phyloP scores from a whole-genome alignment of 192 early-diverging fungal species.

The Diversispora epigaea region DNA sequence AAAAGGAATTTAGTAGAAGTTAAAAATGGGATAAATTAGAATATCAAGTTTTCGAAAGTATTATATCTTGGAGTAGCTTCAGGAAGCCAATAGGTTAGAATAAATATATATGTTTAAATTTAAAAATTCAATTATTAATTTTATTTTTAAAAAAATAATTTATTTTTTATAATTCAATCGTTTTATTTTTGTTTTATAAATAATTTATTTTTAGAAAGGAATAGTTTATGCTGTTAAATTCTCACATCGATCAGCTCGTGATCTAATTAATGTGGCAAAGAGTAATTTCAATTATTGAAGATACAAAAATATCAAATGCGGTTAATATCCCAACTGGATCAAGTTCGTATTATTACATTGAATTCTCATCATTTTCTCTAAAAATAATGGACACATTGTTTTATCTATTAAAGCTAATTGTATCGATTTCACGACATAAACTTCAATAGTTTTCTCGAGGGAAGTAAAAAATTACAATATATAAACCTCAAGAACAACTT shows the following conservation, averaged over 20 bases:
- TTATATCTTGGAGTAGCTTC: conserved; percentile 95
- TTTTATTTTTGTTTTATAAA: conserved; percentile 7
- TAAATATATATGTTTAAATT: not conserved
- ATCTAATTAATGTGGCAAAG: conserved; percentile 99
- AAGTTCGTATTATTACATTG: conserved; percentile 97
- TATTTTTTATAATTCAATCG: too few species aligned
- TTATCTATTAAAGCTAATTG: conserved; percentile 99
- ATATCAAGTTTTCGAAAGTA: conserved; percentile 98
- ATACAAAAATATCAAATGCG: conserved; percentile 99
- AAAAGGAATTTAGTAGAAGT: conserved; percentile 97
- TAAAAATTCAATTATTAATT: not conserved
- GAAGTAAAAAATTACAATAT: conserved; percentile 92
- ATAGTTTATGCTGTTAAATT: conserved; percentile 99
- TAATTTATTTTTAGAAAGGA: conserved; percentile 59
- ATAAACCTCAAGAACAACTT: conserved; percentile 95
- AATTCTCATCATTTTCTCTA: conserved; percentile 98
- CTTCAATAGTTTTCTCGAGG: conserved; percentile 91
- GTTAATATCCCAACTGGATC: conserved; percentile 98
- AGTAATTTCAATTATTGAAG: conserved; percentile 99
- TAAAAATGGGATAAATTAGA: conserved; percentile 91
- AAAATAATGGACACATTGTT: conserved; percentile 95
- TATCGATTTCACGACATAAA: conserved; percentile 97
- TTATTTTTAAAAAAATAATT: too few species aligned
- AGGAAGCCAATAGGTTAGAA: conserved; percentile 84
- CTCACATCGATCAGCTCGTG: conserved; percentile 97